Base-by-base conservation (phyloP, 2,329 filamentous ascomycete species). In the Alternaria arbusti region DNA sequence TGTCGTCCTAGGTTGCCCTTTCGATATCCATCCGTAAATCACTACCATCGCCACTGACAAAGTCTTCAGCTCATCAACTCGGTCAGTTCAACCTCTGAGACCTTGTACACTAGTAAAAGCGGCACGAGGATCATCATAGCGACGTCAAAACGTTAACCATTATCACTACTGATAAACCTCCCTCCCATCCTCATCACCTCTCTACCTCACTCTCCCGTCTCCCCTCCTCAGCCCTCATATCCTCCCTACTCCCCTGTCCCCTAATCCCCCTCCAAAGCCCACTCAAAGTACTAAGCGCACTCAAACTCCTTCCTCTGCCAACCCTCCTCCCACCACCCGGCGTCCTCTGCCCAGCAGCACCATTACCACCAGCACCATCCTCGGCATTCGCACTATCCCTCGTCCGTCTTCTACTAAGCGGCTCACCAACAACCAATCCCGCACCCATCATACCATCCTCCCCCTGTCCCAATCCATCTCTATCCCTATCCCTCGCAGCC, bases 261-360 rank as follows among this genome's bases (percentile, higher is more conserved):
- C 69, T 70, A 46, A 76, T 49, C 1, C 74, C 75, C 36, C 72
- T 67, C 75, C 75, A 78, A n/a, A 78, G 46, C 15, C 71, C 74
- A 30, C 67, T 69, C 59, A 78, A 20, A 15, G 75, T 76, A 40
- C 73, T 52, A 36, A 52, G 30, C 30, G 49, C 76, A 57, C 76
- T 79, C 26, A 75, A 56, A 64, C 75, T 76, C 45, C 74, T 65
- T 5, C 69, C 68, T 28, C 70, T 61, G 0, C 62, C 67, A 4
- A 25, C 20, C 2, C 60, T 47, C 28, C 15, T 36, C 7, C 60
- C 44, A 36, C 30, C 61, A 13, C 36, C 17, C 26, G 28, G 7
- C 52, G 43, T 45, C 15, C 52, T 4, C 11, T 36, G n/a, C 5
- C 57, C 30, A 43, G 63, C 32, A n/a, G n/a, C n/a, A n/a, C n/a